phyloP scores from a whole-genome alignment of 2,329 filamentous ascomycete species.

The Penicillium sp. region DNA sequence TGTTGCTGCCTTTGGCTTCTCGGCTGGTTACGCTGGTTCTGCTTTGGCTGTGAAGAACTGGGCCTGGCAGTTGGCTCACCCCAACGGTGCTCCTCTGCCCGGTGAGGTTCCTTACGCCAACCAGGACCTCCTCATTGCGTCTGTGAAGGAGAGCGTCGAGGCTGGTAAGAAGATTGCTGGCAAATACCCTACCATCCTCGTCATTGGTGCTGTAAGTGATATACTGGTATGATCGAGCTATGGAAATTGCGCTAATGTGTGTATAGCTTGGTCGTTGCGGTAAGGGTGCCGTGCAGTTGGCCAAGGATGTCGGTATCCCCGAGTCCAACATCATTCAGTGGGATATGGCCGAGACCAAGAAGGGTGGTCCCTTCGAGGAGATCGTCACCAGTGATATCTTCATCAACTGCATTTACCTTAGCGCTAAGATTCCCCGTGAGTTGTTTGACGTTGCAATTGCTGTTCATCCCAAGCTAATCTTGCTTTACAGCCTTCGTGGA shows the following conservation, averaged over 20 bases:
- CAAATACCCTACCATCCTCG: conserved; percentile 69
- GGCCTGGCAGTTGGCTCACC: conserved; percentile 76
- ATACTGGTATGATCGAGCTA: neutral
- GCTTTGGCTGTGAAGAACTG: conserved; percentile 77
- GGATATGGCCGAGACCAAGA: conserved; percentile 79
- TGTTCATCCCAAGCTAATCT: conserved; percentile 55
- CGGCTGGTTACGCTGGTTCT: conserved; percentile 72
- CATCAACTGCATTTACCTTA: conserved; percentile 63
- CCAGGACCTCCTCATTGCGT: conserved; percentile 69
- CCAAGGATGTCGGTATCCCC: conserved; percentile 70
- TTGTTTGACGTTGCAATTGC: neutral
- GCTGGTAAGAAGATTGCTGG: conserved; percentile 67
- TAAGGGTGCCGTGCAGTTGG: conserved; percentile 78
- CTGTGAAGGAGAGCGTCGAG: conserved; percentile 71
- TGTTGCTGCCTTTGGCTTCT: conserved; percentile 56
- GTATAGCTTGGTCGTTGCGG: conserved; percentile 64
- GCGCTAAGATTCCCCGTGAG: conserved; percentile 1
- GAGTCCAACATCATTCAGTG: conserved; percentile 68
- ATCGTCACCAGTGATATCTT: conserved; percentile 74
- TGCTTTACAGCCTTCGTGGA: conserved; percentile 69
- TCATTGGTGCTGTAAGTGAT: conserved; percentile 66
- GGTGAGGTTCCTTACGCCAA: conserved; percentile 61
- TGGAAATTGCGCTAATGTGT: neutral
- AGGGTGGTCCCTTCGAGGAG: conserved; percentile 74
- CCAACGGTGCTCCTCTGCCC: conserved; percentile 64